These are phyloP conservation scores for Physcomitrellopsis africana DNA, from an alignment of 225 moss, liverwort and hornwort genomes.

Conservation along the genomic window DNA sequence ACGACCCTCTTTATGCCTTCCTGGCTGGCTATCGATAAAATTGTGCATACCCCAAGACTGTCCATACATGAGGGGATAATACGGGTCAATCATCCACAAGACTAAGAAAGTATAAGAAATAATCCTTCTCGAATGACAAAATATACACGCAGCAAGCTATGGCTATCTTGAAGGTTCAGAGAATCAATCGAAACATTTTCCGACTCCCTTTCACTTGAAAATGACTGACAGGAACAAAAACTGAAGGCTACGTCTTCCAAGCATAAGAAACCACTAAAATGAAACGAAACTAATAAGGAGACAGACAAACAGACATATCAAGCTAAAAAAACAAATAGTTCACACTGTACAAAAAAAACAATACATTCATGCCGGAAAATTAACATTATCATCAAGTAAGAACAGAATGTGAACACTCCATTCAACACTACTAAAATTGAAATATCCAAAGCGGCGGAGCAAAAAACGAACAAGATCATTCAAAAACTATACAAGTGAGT, in stretches of 20 bases:
- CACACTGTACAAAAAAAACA: no score
- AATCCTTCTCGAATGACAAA: not conserved
- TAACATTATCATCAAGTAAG: no score
- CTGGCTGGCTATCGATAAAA: not conserved
- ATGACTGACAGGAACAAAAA: not conserved
- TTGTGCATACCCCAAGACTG: not conserved
- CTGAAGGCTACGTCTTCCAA: not conserved
- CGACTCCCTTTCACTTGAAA: not conserved
- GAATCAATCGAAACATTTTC: not conserved
- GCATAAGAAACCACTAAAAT: not conserved
- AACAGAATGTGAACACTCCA: no score
- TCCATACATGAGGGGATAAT: not conserved
- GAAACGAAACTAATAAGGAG: not conserved
- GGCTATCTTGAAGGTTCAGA: not conserved
- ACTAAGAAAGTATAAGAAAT: not conserved
- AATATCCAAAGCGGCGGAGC: no score
- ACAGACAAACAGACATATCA: not conserved
- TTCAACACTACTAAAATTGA: no score
- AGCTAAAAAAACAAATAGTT: no score
- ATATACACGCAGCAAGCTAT: not conserved
- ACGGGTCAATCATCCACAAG: no score
- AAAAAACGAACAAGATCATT: no score
- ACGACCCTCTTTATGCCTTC: not conserved
- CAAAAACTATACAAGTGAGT: no score
- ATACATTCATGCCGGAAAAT: no score